phyloP scores from a whole-genome alignment of 2,329 filamentous ascomycete genomes.

The Beauveria sp. region DNA sequence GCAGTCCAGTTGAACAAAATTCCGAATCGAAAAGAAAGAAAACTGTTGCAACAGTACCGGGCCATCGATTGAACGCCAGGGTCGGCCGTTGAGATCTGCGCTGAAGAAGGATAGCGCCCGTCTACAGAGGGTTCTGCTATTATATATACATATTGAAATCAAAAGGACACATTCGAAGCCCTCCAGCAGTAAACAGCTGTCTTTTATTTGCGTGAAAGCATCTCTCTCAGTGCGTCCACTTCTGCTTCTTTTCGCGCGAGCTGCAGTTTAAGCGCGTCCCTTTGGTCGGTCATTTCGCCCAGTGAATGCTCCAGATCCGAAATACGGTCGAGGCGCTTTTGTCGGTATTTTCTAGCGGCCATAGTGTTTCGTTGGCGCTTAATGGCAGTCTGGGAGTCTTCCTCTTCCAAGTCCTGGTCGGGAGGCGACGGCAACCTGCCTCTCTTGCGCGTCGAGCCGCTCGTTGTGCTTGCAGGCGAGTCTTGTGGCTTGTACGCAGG shows the following conservation, averaged over 20 bases:
- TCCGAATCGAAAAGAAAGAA: not conserved
- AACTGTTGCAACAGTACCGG: not conserved
- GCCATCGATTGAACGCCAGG: not conserved
- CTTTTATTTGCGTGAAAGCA: constrained; percentile 29
- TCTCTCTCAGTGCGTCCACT: constrained; percentile 49
- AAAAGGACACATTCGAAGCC: not conserved
- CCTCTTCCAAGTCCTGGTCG: constrained; percentile 18
- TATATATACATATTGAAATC: not conserved
- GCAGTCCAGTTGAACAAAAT: not conserved
- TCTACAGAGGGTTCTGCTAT: not conserved
- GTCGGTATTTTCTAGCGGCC: constrained; percentile 63
- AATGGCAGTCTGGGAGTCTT: constrained; percentile 24
- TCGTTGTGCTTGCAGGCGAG: constrained; percentile 2
- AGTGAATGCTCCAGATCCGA: constrained; percentile 53
- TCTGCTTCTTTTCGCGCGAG: constrained; percentile 60
- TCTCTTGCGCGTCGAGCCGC: not conserved
- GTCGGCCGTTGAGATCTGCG: not conserved
- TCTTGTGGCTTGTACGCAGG: constrained; percentile 9
- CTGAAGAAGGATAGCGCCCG: not conserved
- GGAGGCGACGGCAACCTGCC: constrained; percentile 10
- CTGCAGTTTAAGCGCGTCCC: constrained; percentile 55
- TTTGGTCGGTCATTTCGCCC: constrained; percentile 49
- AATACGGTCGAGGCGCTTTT: constrained; percentile 62
- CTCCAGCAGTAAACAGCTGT: not conserved
- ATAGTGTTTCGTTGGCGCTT: constrained; percentile 64